Evolutionary conservation across 108 stramenopile species (phyloP), one percentile per base, ranked within the genome.

Genomic region (Ochromonas danica): DNA sequence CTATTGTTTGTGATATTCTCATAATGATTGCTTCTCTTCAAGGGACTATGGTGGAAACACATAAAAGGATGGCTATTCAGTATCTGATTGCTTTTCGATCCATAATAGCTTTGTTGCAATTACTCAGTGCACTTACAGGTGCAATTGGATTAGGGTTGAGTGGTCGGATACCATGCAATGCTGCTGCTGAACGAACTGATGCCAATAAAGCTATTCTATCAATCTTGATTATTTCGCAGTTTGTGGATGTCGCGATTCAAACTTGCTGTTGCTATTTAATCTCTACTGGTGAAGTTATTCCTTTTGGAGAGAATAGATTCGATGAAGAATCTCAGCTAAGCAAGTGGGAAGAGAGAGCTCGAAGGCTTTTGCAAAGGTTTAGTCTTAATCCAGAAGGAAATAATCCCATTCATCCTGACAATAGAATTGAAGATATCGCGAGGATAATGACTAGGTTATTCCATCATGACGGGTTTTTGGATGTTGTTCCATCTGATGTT

Each of bases 401-500:
- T 17, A 22, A 22, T 22, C 17, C 17, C 51, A 10, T 22, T 17
- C 17, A 57, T 22, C 10, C 22, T 10, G 22, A 57, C 51, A 57
- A 57, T 22, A 57, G 51, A 17, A 80, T 82, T 43, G 82, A 80
- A 38, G 71, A 80, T 42, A 80, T 82, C 57, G 80, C 82, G 40
- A 40, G 78, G 22, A 80, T 82, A 70, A 77, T 82, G 17, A 39
- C 80, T 27, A 39, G 72, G 1, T 30, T 79, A 39, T 80, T 82
- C 40, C 42, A 77, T 30, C 45, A 80, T 22, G 25, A 75, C 25
- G 80, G 80, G 1, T 82, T 77, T 61, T 41, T 82, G 22, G 82
- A 82, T 51, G 82, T 82, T 22, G 74, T 82, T 25, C 71, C 82
- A 30, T 80, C 82, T 22, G 82, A 82, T 74, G 77, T 82, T 57